Conservation (phyloP, 2,329 filamentous ascomycete species). For the Hypoxylon sp. region DNA sequence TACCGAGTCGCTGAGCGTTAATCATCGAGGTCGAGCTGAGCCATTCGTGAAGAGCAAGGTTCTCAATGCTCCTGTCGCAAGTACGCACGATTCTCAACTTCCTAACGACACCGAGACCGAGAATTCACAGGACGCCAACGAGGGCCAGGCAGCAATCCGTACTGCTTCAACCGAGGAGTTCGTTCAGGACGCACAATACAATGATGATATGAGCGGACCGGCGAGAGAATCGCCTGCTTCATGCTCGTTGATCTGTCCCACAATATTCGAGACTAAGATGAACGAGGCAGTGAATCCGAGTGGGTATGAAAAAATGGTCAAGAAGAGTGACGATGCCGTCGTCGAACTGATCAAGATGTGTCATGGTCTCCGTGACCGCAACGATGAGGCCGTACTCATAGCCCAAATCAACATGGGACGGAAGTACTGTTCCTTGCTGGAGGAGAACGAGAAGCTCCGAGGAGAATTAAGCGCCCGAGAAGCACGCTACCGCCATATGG, state of each 20-base stretch:
- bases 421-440: background rate
- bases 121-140: background rate
- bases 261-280: background rate
- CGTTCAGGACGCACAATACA: background rate
- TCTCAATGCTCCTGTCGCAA: background rate
- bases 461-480: background rate
- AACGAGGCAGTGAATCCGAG: background rate
- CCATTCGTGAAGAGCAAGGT: background rate
- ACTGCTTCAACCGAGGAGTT: background rate
- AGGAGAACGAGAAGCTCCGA: constrained; percentile 1
- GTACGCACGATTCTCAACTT: background rate
- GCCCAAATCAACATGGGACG: constrained; percentile 1
- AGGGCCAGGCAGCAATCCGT: background rate
- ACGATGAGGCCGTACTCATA: background rate
- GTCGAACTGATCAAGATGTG: background rate
- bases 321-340: background rate
- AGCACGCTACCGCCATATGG: background rate
- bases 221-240: background rate
- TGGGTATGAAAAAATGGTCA: background rate
- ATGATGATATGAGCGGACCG: background rate
- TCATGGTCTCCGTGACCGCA: background rate
- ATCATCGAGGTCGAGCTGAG: background rate
- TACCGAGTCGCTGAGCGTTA: background rate
- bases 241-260: background rate
- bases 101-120: background rate